Percentiles rank a stretch among this genome's conserved stretches.
Conservation (phyloP, 2,329 filamentous ascomycete genomes). For the Biscogniauxia sp. region DNA sequence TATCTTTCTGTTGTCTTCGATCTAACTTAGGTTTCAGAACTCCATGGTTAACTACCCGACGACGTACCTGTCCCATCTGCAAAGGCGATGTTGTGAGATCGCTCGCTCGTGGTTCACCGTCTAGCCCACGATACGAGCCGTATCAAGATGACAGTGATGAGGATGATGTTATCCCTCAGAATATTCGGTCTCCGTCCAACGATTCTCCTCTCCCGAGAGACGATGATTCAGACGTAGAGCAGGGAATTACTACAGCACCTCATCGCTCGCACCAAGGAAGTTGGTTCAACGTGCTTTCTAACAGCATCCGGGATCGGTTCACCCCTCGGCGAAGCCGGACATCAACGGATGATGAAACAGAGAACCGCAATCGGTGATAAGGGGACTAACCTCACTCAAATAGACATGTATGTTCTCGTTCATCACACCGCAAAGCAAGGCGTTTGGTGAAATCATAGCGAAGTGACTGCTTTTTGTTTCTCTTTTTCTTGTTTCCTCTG, state of each 20-base stretch:
- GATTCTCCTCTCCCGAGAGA: constrained; percentile 23
- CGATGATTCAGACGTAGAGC: constrained; percentile 42
- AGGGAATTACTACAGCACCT: constrained; percentile 35
- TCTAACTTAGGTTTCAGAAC: constrained; percentile 58
- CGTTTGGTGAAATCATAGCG: constrained; percentile 19
- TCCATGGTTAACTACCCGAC: constrained; percentile 91
- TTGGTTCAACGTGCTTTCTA: constrained; percentile 40
- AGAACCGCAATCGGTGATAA: constrained; percentile 14
- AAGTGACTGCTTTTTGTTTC: constrained; percentile 15
- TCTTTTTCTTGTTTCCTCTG: no score
- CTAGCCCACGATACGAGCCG: constrained; percentile 51
- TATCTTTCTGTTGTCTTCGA: constrained; percentile 3
- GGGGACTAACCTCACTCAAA: neutral
- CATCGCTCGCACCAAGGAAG: constrained; percentile 29
- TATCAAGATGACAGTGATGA: constrained; percentile 54
- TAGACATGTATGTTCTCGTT: constrained; percentile 6
- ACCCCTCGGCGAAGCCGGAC: constrained; percentile 13
- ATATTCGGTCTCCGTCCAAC: constrained; percentile 22
- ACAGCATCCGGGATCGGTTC: constrained; percentile 25
- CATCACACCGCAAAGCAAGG: constrained; percentile 11
- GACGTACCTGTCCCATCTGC: constrained; percentile 97
- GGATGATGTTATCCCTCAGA: constrained; percentile 32
- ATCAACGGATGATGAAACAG: constrained; percentile 8
- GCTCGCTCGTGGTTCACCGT: constrained; percentile 53
- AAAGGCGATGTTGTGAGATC: constrained; percentile 90